Evolutionary conservation across 2,329 filamentous ascomycete genomes (phyloP), one percentile per base, ranked within the genome.

Genomic region (Apiospora pterosperma): DNA sequence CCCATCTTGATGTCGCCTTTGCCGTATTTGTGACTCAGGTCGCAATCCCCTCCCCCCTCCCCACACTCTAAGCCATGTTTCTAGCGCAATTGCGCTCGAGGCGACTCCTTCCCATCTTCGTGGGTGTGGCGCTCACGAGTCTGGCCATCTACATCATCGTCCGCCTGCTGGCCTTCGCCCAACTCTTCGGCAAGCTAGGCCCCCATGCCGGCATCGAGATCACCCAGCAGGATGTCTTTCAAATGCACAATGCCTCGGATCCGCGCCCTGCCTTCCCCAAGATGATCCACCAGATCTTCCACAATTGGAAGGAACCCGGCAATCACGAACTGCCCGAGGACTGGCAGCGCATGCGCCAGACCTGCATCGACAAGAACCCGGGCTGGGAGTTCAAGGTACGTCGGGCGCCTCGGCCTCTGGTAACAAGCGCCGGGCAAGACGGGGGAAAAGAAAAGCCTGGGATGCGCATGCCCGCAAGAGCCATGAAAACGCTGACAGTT

Each of bases 201-300:
- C 28, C 52, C 23, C 68, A 68, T 38, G 28, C 68, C 23, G 66
- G 65, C 41, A 28, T 66, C 10, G 28, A 48, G 5, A 59, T 69
- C 34, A 69, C 64, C 11, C 68, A 66, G 59, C 61, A 55, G 23
- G 61, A 65, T 60, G 38, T 70, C 41, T 52, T 62, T 19, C 34
- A 34, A 21, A 42, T 63, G 19, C 66, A 67, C 62, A 67, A 67
- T 31, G 38, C n/a, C 31, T 48, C 62, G 14, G 28, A 63, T 25
- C 62, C 55, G 14, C 41, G 62, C n/a, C 36, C 60, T 42, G 61
- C 69, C n/a, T 68, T 76, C 25, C 74, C 74, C 58, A 69, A 67
- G 63, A 76, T 76, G 52, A 65, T 76, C 12, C 75, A 76, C 64
- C 75, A 76, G 65, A 72, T 75, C 61, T 73, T 68, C 58, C 71